phyloP scores from a whole-genome alignment of 768 basidiomycete species.

The Macrolepiota albuminosa region DNA sequence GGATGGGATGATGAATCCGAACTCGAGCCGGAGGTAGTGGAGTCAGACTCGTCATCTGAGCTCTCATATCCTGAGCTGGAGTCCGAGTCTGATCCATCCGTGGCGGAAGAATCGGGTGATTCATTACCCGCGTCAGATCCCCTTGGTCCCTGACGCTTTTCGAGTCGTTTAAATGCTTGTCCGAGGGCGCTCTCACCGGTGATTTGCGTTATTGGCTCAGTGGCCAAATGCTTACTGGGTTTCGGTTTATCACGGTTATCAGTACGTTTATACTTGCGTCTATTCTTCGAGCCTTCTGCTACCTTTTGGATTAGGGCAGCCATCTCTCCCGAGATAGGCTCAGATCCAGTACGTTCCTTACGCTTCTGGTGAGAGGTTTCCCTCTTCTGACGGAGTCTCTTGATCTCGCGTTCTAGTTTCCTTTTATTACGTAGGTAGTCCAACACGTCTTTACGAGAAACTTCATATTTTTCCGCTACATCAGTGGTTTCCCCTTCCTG shows the following conservation, averaged over 20 bases:
- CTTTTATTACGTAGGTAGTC: background rate
- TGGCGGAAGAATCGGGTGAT: no score
- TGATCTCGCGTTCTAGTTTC: background rate
- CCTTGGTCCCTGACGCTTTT: no score
- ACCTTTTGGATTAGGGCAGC: background rate
- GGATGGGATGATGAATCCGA: no score
- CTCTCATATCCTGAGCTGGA: no score
- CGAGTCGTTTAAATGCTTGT: no score
- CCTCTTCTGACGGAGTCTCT: no score
- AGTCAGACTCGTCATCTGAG: no score
- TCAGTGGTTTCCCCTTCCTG: no score
- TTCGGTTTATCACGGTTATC: background rate
- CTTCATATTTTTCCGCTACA: background rate
- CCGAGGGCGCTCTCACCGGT: background rate
- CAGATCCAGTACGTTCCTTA: background rate
- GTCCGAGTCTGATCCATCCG: no score
- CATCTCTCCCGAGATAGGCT: background rate
- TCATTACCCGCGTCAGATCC: no score
- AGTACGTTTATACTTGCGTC: background rate
- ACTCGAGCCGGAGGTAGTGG: accelerated
- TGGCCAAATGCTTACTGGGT: background rate
- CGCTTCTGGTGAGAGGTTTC: no score
- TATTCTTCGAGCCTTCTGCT: background rate
- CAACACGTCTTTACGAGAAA: background rate
- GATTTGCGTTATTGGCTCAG: background rate